A percentile compares a stretch with the other conserved stretches of the same genome.
phyloP scores from a whole-genome alignment of 306 rosid species.

The Cajanus cajan region DNA sequence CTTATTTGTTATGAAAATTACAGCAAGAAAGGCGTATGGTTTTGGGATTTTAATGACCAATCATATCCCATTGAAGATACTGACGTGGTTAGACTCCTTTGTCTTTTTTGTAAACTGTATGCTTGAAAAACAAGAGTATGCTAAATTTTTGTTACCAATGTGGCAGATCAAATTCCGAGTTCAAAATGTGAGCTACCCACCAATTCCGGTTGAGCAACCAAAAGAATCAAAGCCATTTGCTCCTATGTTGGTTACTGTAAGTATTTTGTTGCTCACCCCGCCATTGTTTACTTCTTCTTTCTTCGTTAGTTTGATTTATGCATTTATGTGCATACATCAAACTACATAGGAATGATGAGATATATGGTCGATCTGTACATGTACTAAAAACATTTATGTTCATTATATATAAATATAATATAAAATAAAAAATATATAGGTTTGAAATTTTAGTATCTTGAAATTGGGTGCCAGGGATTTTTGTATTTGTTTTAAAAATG shows the following conservation, averaged over 20 bases:
- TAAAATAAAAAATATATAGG: neutral
- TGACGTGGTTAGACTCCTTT: slow-evolving; percentile 55
- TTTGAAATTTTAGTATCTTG: neutral
- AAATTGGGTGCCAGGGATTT: neutral
- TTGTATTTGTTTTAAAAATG: neutral
- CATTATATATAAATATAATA: neutral
- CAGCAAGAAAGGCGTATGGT: slow-evolving; percentile 63
- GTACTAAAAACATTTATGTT: neutral
- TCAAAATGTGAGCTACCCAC: slow-evolving; percentile 60
- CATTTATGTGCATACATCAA: neutral
- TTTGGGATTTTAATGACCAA: slow-evolving; percentile 48
- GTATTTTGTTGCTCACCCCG: slow-evolving; percentile 20
- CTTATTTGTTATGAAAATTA: slow-evolving; percentile 7
- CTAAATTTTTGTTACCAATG: slow-evolving; percentile 27
- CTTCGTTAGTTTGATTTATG: neutral
- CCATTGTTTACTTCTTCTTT: slow-evolving; percentile 20
- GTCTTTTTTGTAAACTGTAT: slow-evolving; percentile 12
- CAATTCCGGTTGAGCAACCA: slow-evolving; percentile 67
- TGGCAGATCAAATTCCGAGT: slow-evolving; percentile 63
- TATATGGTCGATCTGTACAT: neutral
- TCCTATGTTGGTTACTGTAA: slow-evolving; percentile 69
- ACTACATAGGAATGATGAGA: neutral
- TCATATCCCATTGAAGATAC: slow-evolving; percentile 40
- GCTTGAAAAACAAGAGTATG: slow-evolving; percentile 5
- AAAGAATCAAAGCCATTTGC: slow-evolving; percentile 74